Evolutionary conservation across 2,329 filamentous ascomycete genomes (phyloP).

Genomic region (Didymella pinodella): DNA sequence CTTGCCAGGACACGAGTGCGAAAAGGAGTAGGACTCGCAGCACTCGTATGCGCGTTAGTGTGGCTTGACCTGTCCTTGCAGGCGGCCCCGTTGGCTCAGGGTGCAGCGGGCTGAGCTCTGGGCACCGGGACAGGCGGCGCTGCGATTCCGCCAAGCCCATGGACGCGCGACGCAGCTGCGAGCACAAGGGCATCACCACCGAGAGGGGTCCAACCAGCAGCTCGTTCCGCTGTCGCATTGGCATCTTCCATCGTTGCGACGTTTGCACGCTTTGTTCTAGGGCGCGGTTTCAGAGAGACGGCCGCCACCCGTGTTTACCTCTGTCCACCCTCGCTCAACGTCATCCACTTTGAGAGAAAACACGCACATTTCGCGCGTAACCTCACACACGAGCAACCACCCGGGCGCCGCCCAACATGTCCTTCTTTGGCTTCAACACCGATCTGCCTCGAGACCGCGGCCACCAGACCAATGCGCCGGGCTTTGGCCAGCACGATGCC

Average conservation of each 20-base stretch:
- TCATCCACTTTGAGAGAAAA: slow-evolving; percentile 29
- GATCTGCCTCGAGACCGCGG: slow-evolving; percentile 68
- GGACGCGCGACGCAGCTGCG: neutral
- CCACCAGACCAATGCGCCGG: slow-evolving; percentile 73
- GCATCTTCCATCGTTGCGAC: neutral
- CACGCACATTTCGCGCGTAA: slow-evolving; percentile 7
- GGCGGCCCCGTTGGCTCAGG: neutral
- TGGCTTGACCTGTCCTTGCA: slow-evolving; percentile 25
- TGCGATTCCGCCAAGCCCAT: neutral
- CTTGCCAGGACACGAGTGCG: slow-evolving; percentile 13
- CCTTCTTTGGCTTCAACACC: slow-evolving; percentile 89
- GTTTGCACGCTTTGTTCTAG: neutral
- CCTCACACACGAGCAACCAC: slow-evolving; percentile 14
- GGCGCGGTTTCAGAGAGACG: neutral
- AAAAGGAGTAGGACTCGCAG: slow-evolving; percentile 25
- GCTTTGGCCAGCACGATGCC: slow-evolving; percentile 88
- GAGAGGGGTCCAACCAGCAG: neutral
- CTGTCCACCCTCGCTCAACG: slow-evolving; percentile 26
- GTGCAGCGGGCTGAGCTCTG: slow-evolving; percentile 6
- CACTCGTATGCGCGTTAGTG: slow-evolving; percentile 21
- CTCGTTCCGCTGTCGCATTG: neutral
- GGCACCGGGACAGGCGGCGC: slow-evolving; percentile 7
- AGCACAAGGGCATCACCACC: neutral
- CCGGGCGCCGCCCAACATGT: slow-evolving; percentile 64
- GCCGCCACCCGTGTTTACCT: neutral